Evolutionary conservation across 208 protist species (phyloP), one percentile per base, ranked within the genome.

Genomic region (Trypanosoma conorhini): DNA sequence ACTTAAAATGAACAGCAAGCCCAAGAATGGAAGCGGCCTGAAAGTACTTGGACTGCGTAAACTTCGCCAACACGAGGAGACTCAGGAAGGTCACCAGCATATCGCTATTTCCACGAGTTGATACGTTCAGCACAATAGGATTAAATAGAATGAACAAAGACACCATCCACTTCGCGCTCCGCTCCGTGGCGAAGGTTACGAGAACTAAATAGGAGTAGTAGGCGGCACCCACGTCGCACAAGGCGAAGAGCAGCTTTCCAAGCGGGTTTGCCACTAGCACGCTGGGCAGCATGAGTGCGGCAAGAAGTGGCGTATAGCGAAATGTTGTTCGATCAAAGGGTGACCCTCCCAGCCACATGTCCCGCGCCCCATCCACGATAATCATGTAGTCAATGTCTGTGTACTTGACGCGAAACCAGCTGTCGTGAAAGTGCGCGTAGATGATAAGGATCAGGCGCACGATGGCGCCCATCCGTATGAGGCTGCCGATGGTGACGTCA

Each of bases 371-470:
- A 67, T 99, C 97, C 5, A 97, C 92, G 67, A 98, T 94, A 54
- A 99, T 98, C 78, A 85, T 83, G 76, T 99, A 99, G 81, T 99
- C 97, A 28, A 98, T 97, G 76, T 99, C 97, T 9, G 96, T 98
- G 72, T 98, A 99, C 83, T 98, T 97, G 22, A 99, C 88, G 13
- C 82, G 71, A 42, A 94, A 92, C 55, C 77, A 73, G 26, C 63
- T 46, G 67, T 98, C 96, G 38, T 97, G 90, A 57, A 88, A 94
- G 5, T 74, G 65, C 33, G 89, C 81, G 73, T 96, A 98, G 9
- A 85, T 24, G 15, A 97, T 67, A 21, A 98, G 70, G 19, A 76
- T 17, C 4, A 96, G 31, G 3, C 94, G 85, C 44, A 96, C 26
- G 4, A 91, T 26, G 0, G 65, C 75, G 52, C 89, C 85, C 40